Conservation (phyloP, 179 eudicot species). For the Camellia oleifera region DNA sequence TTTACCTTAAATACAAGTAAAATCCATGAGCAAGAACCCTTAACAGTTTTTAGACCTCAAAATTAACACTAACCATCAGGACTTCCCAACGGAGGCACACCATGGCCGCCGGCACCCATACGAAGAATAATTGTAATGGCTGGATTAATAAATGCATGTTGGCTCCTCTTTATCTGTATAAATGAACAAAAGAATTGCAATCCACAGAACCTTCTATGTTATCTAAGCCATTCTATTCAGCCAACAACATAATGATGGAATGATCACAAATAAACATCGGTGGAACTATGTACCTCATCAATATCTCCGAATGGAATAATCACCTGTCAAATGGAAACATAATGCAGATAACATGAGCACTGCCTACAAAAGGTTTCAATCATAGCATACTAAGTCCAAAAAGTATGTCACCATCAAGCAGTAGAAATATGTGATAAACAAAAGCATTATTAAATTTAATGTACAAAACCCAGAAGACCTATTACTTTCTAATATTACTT, state of each 20-base stretch:
- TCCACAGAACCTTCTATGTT: not conserved
- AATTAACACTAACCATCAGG: constrained; percentile 69
- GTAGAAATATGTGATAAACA: not conserved
- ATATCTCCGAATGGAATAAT: constrained; percentile 82
- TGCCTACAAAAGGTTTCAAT: not conserved
- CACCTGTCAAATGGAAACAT: constrained; percentile 49
- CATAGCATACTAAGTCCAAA: not conserved
- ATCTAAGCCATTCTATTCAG: not conserved
- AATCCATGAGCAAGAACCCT: not conserved
- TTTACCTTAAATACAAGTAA: not conserved
- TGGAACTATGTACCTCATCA: constrained; percentile 59
- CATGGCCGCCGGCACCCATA: constrained; percentile 96
- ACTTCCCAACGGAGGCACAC: constrained; percentile 95
- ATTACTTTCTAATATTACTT: not conserved
- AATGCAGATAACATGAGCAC: not conserved
- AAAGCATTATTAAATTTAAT: not conserved
- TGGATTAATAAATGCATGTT: constrained; percentile 93
- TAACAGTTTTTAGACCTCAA: not conserved
- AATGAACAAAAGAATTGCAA: constrained; percentile 11
- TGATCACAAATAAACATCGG: constrained; percentile 11
- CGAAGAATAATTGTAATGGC: constrained; percentile 86
- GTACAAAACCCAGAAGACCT: not conserved
- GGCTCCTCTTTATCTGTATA: constrained; percentile 79
- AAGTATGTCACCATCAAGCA: constrained; percentile 3
- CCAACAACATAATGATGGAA: not conserved